Conservation (phyloP, 2,329 filamentous ascomycete species). For the Arthrobotrys musiformis region DNA sequence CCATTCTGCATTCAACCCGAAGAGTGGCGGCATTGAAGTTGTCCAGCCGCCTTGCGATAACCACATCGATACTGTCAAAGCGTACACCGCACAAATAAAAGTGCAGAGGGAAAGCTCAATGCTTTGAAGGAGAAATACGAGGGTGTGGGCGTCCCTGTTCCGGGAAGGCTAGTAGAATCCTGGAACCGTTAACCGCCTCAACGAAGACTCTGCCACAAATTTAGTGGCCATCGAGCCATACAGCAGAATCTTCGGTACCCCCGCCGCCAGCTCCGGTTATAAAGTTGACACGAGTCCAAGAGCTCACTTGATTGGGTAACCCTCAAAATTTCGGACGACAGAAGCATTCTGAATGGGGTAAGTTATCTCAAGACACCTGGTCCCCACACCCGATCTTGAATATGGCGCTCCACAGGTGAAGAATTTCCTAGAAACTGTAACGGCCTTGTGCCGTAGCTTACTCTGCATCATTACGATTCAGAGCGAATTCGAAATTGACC, state of each 20-base stretch:
- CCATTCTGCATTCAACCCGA: not conserved
- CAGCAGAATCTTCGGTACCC: slow-evolving; percentile 7
- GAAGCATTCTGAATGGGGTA: not conserved
- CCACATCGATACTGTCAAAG: slow-evolving; percentile 10
- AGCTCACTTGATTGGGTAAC: not conserved
- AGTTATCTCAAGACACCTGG: not conserved
- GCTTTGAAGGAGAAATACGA: slow-evolving; percentile 11
- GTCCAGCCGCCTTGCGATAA: slow-evolving; percentile 12
- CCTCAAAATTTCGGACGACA: not conserved
- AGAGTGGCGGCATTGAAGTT: not conserved
- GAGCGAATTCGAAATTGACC: not conserved
- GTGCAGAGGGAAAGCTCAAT: not conserved
- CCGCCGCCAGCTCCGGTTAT: not conserved
- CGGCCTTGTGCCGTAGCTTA: not conserved
- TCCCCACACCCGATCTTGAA: not conserved
- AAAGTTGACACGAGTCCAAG: not conserved
- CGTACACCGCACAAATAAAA: not conserved
- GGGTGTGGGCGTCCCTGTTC: not conserved
- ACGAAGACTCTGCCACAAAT: not conserved
- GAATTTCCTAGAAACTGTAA: not conserved
- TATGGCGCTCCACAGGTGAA: not conserved
- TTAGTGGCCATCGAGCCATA: not conserved
- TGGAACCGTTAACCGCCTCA: slow-evolving; percentile 1
- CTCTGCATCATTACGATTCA: not conserved
- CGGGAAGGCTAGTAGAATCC: not conserved